phyloP scores from a whole-genome alignment of 352 stramenopile genomes.

The Hyaloperonospora arabidopsidis region DNA sequence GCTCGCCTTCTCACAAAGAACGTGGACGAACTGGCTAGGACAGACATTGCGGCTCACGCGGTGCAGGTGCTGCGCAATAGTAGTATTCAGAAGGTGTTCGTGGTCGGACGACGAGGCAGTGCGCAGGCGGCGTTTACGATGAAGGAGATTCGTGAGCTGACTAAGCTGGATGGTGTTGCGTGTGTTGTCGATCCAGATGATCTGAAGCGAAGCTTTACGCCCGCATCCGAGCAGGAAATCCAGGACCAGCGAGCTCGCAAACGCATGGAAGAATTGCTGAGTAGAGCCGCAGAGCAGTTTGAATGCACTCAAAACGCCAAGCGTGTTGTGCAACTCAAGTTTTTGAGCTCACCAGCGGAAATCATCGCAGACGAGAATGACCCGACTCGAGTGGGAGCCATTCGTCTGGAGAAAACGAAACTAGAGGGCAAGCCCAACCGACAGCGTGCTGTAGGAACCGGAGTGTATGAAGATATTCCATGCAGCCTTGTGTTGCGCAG shows the following conservation, averaged over 20 bases:
- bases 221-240: slow-evolving; percentile 83
- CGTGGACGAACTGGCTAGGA: slow-evolving; percentile 78
- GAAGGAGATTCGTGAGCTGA: slow-evolving; percentile 92
- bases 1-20: slow-evolving; percentile 92
- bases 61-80: slow-evolving; percentile 77
- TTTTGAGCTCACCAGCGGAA: slow-evolving; percentile 82
- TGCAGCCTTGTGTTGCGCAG: slow-evolving; percentile 73
- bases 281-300: slow-evolving; percentile 44
- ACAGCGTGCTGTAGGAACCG: slow-evolving; percentile 82
- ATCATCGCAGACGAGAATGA: slow-evolving; percentile 54
- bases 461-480: slow-evolving; percentile 78
- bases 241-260: slow-evolving; percentile 73
- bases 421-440: slow-evolving; percentile 78
- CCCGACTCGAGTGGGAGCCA: slow-evolving; percentile 40
- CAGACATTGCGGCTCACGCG: slow-evolving; percentile 88
- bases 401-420: slow-evolving; percentile 84
- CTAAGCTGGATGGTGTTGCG: slow-evolving; percentile 61
- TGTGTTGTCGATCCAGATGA: slow-evolving; percentile 87
- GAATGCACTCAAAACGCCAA: slow-evolving; percentile 17
- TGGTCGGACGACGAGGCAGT: slow-evolving; percentile 91
- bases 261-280: slow-evolving; percentile 77
- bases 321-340: slow-evolving; percentile 80
- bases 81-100: slow-evolving; percentile 75
- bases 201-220: slow-evolving; percentile 79
- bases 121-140: slow-evolving; percentile 97